Percentiles rank a stretch among this genome's conserved stretches.
Conservation (phyloP, 768 basidiomycete genomes). For the Psilocybe tampanensis region DNA sequence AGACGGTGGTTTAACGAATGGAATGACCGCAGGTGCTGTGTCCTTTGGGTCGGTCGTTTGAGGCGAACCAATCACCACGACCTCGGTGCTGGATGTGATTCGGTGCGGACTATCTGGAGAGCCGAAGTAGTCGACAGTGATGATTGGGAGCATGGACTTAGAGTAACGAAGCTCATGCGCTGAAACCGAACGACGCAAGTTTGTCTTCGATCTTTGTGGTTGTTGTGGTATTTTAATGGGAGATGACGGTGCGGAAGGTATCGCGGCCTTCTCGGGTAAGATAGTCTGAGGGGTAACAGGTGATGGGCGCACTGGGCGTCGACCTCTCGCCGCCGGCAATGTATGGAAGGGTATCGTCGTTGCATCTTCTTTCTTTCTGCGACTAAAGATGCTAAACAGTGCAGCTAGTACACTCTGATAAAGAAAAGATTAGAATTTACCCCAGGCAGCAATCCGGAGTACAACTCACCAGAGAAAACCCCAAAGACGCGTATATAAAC, state of each 20-base stretch:
- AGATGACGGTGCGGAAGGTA: background rate
- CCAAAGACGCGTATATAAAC: slow-evolving; percentile 33
- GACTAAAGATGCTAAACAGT: slow-evolving; percentile 22
- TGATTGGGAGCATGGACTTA: slow-evolving; percentile 26
- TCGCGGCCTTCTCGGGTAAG: slow-evolving; percentile 3
- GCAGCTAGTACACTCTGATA: slow-evolving; percentile 37
- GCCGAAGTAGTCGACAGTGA: slow-evolving; percentile 26
- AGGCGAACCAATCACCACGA: slow-evolving; percentile 7
- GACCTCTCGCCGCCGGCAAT: slow-evolving; percentile 10
- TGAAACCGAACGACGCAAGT: slow-evolving; percentile 1
- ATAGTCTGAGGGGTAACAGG: slow-evolving; percentile 1
- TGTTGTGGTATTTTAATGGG: background rate
- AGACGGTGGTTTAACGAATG: background rate
- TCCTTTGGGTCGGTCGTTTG: slow-evolving; percentile 2
- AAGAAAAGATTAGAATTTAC: background rate
- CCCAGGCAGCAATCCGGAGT: background rate
- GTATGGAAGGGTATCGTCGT: slow-evolving; percentile 7
- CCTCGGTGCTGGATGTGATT: background rate
- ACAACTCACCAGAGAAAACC: slow-evolving; percentile 37
- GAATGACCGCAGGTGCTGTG: background rate
- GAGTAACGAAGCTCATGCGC: slow-evolving; percentile 20
- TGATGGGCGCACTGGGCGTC: slow-evolving; percentile 9
- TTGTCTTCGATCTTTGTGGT: slow-evolving; percentile 1
- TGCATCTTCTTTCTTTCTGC: slow-evolving; percentile 7
- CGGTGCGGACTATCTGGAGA: slow-evolving; percentile 18